Conservation (phyloP, 2,329 filamentous ascomycete genomes). For the Sphaerulina vaccinii region DNA sequence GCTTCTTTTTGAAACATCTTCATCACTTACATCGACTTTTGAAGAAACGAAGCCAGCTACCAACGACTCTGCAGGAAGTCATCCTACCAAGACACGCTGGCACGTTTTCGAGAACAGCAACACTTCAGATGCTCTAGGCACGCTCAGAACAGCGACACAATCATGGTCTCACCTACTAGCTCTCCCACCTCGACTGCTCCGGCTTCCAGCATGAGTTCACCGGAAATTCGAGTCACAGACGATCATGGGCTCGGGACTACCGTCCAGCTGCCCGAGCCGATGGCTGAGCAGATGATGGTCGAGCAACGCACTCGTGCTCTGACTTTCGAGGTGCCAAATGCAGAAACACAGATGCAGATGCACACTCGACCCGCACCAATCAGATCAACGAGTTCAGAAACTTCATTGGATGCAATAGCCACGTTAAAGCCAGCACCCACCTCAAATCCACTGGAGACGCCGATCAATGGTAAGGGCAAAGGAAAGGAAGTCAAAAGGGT, state of each 20-base stretch:
- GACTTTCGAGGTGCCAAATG: not conserved
- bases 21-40: not conserved
- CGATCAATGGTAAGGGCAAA: not conserved
- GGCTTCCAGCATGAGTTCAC: constrained; percentile 7
- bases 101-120: not conserved
- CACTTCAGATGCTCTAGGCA: not conserved
- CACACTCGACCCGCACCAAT: not conserved
- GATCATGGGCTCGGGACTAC: constrained; percentile 5
- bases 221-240: constrained; percentile 11
- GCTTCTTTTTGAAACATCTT: no score
- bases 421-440: not conserved
- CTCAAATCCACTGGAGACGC: not conserved
- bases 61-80: not conserved
- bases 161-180: constrained; percentile 6
- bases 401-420: not conserved
- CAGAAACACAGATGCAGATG: not conserved
- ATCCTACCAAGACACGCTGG: not conserved
- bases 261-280: constrained; percentile 6
- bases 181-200: not conserved
- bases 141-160: not conserved
- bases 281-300: not conserved
- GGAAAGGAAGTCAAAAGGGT: not conserved
- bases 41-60: not conserved
- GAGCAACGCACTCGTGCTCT: constrained; percentile 2
- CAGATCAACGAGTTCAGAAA: constrained; percentile 6